Percentiles rank a stretch among this genome's conserved stretches.
Conservation (phyloP, 371 early-diverging fungal species). For the Dinochytrium kinnereticum region DNA sequence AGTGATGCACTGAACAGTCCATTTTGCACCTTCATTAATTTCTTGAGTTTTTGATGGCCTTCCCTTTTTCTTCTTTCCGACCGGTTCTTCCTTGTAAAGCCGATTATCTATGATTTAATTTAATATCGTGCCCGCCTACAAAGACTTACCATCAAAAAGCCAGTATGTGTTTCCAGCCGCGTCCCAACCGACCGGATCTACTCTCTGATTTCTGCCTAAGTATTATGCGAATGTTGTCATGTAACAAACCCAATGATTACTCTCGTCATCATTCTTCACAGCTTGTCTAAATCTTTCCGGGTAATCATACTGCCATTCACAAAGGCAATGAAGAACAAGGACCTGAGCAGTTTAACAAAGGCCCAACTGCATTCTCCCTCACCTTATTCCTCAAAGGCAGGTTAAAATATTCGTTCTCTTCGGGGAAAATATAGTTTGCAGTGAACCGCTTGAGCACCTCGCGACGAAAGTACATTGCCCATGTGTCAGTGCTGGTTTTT, state of each 20-base stretch:
- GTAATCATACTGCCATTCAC: slow-evolving; percentile 73
- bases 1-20: slow-evolving; percentile 59
- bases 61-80: slow-evolving; percentile 40
- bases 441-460: slow-evolving; percentile 9
- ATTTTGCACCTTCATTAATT: neutral
- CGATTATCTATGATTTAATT: slow-evolving; percentile 64
- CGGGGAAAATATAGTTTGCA: slow-evolving; percentile 19
- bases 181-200: slow-evolving; percentile 76
- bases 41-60: neutral
- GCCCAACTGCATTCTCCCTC: neutral
- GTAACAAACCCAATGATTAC: slow-evolving; percentile 62
- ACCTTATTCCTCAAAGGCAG: slow-evolving; percentile 17
- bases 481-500: slow-evolving; percentile 38
- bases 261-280: slow-evolving; percentile 62
- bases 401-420: slow-evolving; percentile 1
- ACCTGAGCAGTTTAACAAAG: slow-evolving; percentile 3
- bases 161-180: slow-evolving; percentile 70
- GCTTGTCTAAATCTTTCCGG: slow-evolving; percentile 67
- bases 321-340: slow-evolving; percentile 30
- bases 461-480: slow-evolving; percentile 22
- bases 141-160: slow-evolving; percentile 77
- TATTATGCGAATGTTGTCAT: neutral
- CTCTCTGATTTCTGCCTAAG: slow-evolving; percentile 53
- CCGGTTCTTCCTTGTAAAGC: slow-evolving; percentile 61
- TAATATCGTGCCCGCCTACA: too few relatives aligned